Evolutionary conservation across 805 yeast species (phyloP).

Genomic region (Saccharomycopsis babjevae): DNA sequence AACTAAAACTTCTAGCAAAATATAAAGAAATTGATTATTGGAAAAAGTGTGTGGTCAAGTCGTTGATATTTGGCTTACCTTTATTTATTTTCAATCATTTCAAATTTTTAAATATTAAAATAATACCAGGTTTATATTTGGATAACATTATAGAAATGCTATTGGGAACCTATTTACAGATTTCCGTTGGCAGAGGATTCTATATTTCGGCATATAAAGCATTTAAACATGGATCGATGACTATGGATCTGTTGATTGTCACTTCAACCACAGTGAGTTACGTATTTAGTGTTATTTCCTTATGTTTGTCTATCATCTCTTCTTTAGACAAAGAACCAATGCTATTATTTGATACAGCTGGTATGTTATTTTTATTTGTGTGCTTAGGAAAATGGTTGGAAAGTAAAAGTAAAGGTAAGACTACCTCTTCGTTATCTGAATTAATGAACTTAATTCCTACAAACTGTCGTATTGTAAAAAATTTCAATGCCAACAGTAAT

Average conservation of each 20-base stretch:
- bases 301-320: conserved; percentile 37
- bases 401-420: conserved; percentile 85
- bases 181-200: conserved; percentile 57
- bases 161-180: conserved; percentile 51
- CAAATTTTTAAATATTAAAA: conserved; percentile 23
- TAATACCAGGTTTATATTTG: conserved; percentile 54
- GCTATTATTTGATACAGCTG: conserved; percentile 74
- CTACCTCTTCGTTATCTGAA: conserved; percentile 78
- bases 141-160: conserved; percentile 53
- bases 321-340: conserved; percentile 37
- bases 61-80: conserved; percentile 54
- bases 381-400: conserved; percentile 88
- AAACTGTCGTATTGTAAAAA: conserved; percentile 52
- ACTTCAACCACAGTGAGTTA: conserved; percentile 76
- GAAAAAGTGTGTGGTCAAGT: conserved; percentile 43
- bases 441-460: conserved; percentile 75
- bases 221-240: conserved; percentile 57
- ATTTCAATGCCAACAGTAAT: conserved; percentile 17
- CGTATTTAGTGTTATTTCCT: conserved; percentile 57
- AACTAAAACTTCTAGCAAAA: conserved; percentile 57
- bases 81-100: conserved; percentile 40
- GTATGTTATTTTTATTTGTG: conserved; percentile 76
- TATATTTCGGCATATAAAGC: conserved; percentile 56
- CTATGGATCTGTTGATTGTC: conserved; percentile 88
- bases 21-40: conserved; percentile 65